Base-by-base conservation (phyloP, 2,329 filamentous ascomycete genomes). In the Aspergillus sp. region DNA sequence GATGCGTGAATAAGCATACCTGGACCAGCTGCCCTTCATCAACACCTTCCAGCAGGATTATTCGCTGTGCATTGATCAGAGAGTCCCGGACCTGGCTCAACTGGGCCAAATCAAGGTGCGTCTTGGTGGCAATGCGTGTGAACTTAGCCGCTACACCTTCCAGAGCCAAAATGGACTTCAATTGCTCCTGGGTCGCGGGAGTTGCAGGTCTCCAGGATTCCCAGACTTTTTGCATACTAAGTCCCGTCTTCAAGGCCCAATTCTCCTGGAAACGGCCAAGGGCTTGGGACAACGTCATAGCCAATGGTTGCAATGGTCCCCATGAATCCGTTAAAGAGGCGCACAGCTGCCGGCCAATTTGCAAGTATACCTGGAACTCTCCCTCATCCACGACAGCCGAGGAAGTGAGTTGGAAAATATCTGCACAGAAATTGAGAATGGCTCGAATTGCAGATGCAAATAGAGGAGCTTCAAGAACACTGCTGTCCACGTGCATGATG, bases 181-280 rank as follows among this genome's bases (percentile, higher is more conserved):
- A 53, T 50, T 73, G 70, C 5, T 59, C 55, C 48, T 66, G 59
- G 21, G 66, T 68, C 14, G 64, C 60, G 41, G 81, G 75, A 3
- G 79, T 81, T 10, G 64, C 64, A 29, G 91, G 89, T 49, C 88
- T 83, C 64, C 95, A 82, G 1, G 77, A 64, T 40, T 83, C 81
- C 93, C 92, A 96, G 4, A 96, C 78, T 7, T 76, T 69, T 65
- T 94, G 88, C 88, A 95, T 94, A 59, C 84, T 87, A 11, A 91
- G 75, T 0, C 91, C 91, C 2, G 88, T 91, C 0, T 78, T 85
- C 13, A 95, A 74, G 50, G 85, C 84, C 74, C 91, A 92, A 2
- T 84, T 85, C 14, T 83, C 80, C 20, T 82, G 79, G 64, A 96
- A 93, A 46, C 79, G 79, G 36, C 74, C 74, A 41, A 81, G 71